A percentile compares a stretch with the other conserved stretches of the same genome.
Evolutionary conservation across 257 asterid species (phyloP).

Genomic region (Ophiorrhiza pumila): DNA sequence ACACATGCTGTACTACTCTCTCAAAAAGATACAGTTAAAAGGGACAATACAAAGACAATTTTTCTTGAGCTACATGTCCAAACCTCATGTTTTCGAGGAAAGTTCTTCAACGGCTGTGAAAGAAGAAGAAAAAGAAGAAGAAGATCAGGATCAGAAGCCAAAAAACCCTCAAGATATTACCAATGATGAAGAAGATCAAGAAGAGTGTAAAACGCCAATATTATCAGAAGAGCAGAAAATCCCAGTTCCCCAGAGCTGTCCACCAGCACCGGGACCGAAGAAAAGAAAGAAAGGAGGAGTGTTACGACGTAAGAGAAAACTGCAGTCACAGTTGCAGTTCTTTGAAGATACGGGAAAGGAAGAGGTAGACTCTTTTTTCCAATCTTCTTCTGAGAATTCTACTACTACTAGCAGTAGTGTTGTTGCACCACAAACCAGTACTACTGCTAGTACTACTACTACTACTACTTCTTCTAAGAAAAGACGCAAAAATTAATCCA

Average conservation of each 20-base stretch:
- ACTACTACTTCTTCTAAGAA: slow-evolving; percentile 10
- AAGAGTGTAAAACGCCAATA: slow-evolving; percentile 28
- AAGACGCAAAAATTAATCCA: slow-evolving; percentile 18
- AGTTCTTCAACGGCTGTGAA: not conserved
- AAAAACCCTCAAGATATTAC: no score
- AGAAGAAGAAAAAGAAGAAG: not conserved
- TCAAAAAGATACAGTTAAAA: no score
- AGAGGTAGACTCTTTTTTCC: slow-evolving; percentile 35
- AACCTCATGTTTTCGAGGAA: slow-evolving; percentile 5
- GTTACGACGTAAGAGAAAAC: slow-evolving; percentile 21
- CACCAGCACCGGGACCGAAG: slow-evolving; percentile 33
- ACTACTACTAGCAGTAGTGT: not conserved
- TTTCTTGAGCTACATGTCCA: slow-evolving; percentile 19
- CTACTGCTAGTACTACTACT: slow-evolving; percentile 2
- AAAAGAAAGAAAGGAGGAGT: not conserved
- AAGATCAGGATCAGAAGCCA: no score
- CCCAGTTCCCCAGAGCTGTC: slow-evolving; percentile 26
- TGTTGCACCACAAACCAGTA: slow-evolving; percentile 16
- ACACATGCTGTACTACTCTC: no score
- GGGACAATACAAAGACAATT: not conserved
- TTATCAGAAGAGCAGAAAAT: slow-evolving; percentile 24
- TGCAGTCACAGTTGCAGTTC: slow-evolving; percentile 13
- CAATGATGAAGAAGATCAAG: slow-evolving; percentile 14
- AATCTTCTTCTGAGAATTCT: slow-evolving; percentile 18
- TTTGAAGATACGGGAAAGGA: slow-evolving; percentile 27